A percentile compares a stretch with the other conserved stretches of the same genome.
Conservation (phyloP, 768 basidiomycete species). For the Russula sp. region DNA sequence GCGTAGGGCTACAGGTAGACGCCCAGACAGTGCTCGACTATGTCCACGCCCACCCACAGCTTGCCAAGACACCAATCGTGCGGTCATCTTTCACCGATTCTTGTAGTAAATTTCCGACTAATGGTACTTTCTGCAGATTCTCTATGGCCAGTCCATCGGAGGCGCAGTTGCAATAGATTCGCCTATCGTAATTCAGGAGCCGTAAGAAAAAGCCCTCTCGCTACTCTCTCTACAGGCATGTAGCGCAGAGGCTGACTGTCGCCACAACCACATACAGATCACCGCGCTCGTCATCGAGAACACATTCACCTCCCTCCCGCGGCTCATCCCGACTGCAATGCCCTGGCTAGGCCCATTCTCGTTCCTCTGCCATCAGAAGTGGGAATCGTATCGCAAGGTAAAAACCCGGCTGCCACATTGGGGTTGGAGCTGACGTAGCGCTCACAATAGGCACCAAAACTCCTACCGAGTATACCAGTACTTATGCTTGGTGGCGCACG, state of each 20-base stretch:
- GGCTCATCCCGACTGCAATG: slow-evolving; percentile 75
- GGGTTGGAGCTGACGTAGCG: neutral
- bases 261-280: slow-evolving; percentile 46
- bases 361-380: slow-evolving; percentile 85
- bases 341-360: slow-evolving; percentile 71
- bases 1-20: slow-evolving; percentile 74
- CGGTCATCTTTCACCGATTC: slow-evolving; percentile 29
- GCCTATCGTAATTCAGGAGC: slow-evolving; percentile 72
- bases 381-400: slow-evolving; percentile 70
- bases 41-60: slow-evolving; percentile 56
- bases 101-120: neutral
- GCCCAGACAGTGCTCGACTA: slow-evolving; percentile 82
- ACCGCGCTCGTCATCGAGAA: slow-evolving; percentile 85
- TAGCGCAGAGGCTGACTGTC: neutral
- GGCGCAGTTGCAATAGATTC: slow-evolving; percentile 90
- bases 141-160: slow-evolving; percentile 87
- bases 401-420: slow-evolving; percentile 33
- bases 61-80: slow-evolving; percentile 69
- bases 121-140: slow-evolving; percentile 45
- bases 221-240: neutral
- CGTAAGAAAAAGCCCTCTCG: slow-evolving; percentile 39
- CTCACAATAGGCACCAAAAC: slow-evolving; percentile 37
- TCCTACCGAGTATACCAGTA: slow-evolving; percentile 66
- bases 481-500: slow-evolving; percentile 73
- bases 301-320: slow-evolving; percentile 83